phyloP scores from a whole-genome alignment of 768 basidiomycete species.

The Boletus rex-veris region DNA sequence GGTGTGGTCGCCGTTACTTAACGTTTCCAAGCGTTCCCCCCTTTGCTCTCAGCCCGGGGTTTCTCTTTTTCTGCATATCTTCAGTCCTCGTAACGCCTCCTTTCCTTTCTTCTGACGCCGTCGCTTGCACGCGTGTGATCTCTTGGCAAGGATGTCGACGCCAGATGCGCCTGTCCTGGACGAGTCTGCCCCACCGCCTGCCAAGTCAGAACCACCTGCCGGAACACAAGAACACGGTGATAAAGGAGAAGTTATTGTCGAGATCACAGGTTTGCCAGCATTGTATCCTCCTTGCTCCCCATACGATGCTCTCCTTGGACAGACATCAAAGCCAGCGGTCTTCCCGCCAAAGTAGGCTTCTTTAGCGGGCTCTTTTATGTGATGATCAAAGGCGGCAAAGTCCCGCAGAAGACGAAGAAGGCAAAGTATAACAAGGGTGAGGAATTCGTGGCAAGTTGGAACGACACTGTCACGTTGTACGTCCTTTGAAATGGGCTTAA shows the following conservation, averaged over 20 bases:
- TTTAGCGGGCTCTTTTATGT: constrained; percentile 30
- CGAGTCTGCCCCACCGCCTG: not conserved
- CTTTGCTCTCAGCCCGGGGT: not conserved
- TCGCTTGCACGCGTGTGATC: not conserved
- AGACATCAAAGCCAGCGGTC: constrained; percentile 35
- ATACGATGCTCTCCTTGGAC: not conserved
- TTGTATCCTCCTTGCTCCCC: too few relatives aligned
- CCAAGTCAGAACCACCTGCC: not conserved
- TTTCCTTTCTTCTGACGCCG: not conserved
- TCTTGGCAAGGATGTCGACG: constrained; percentile 11
- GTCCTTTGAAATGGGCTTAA: too few relatives aligned
- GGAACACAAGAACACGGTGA: not conserved
- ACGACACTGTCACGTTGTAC: constrained; percentile 26
- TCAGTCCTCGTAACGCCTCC: not conserved
- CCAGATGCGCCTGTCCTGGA: constrained; percentile 5
- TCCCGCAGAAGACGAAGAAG: constrained; percentile 28
- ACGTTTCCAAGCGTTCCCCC: not conserved
- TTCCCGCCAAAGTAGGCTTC: constrained; percentile 31
- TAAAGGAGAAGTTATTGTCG: constrained; percentile 19
- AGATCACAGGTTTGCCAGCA: constrained; percentile 25
- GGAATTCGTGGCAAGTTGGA: constrained; percentile 30
- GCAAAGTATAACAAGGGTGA: constrained; percentile 24
- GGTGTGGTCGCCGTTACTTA: not conserved
- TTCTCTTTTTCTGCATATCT: not conserved
- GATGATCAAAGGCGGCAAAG: constrained; percentile 26